phyloP scores from a whole-genome alignment of 1,139 yeast genomes.

The Diutina catenulata region DNA sequence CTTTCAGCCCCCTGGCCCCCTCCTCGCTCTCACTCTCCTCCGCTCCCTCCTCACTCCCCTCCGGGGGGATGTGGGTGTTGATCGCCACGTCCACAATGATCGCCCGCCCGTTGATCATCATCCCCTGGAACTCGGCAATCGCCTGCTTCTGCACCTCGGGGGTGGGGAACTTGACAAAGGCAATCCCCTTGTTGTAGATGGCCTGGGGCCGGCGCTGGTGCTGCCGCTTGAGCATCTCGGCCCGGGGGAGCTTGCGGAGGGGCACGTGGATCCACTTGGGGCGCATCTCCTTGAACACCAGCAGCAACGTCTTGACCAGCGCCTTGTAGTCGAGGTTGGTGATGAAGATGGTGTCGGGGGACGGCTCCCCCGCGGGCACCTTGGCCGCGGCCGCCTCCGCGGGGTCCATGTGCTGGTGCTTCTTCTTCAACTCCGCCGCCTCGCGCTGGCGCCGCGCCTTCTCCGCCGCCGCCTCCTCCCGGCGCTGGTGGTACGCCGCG shows the following conservation, averaged over 20 bases:
- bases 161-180: conserved; percentile 42
- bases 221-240: conserved; percentile 24
- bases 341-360: conserved; percentile 43
- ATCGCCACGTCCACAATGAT: conserved; percentile 47
- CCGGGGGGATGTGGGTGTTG: too few relatives aligned
- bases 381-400: conserved; percentile 7
- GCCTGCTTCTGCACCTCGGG: conserved; percentile 39
- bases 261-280: conserved; percentile 53
- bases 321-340: conserved; percentile 44
- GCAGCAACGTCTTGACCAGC: conserved; percentile 30
- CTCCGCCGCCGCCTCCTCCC: conserved; percentile 14
- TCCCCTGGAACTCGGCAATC: conserved; percentile 40
- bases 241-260: conserved; percentile 30
- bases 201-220: conserved; percentile 23
- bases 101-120: conserved; percentile 39
- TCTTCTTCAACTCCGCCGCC: conserved; percentile 7
- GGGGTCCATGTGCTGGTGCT: conserved; percentile 3
- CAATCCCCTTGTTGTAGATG: conserved; percentile 57
- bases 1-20: background rate
- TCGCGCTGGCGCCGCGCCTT: conserved; percentile 12
- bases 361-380: conserved; percentile 42
- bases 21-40: conserved; percentile 12
- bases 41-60: conserved; percentile 12
- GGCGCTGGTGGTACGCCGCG: conserved; percentile 27
- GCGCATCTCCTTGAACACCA: conserved; percentile 32